Evolutionary conservation across 495 filamentous ascomycete genomes (phyloP), one percentile per base, ranked within the genome.

Genomic region (Hypoxylon fragiforme): DNA sequence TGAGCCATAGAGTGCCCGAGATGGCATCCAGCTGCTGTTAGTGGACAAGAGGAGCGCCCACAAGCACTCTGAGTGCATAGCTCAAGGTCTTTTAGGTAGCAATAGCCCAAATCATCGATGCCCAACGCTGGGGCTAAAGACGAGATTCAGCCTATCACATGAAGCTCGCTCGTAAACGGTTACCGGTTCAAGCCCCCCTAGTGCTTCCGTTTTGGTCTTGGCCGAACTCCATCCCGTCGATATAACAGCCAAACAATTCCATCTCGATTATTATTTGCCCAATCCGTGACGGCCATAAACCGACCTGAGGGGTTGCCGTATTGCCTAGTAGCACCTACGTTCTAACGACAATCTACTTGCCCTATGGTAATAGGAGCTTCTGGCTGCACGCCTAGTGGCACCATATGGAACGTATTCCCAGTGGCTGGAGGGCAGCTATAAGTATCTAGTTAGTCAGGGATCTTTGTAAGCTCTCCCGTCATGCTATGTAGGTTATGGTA

Each of bases 61-160:
- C 56, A 60, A 57, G 55, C 52, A 44, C 44, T 34, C 31, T 45
- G 48, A 46, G 42, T 47, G 62, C 57, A 64, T 61, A 47, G 54
- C 38, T 57, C 24, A 26, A 43, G 52, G 41, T 13, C 38, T 19
- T 49, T 66, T 57, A 62, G 63, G 65, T 68, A 59, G 50, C 65
- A 63, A 66, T 66, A 56, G 50, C 51, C 59, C 57, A 64, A 56
- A 31, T 12, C 44, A 35, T 66, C 57, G 66, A 52, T 68, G 66
- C 65, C 65, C 65, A 68, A 68, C 63, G 34, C 48, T 43, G 48
- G 54, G 57, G 63, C 58, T 60, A 51, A 39, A 32, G 22, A 35
- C 11, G n/a, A n/a, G n/a, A 32, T 16, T 28, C 42, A 39, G 34
- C 39, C 49, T 60, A 54, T 60, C 24, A 28, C 24, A 41, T 34